Evolutionary conservation across 2,329 filamentous ascomycete species (phyloP).

Genomic region (Fonsecaea pugnacius): DNA sequence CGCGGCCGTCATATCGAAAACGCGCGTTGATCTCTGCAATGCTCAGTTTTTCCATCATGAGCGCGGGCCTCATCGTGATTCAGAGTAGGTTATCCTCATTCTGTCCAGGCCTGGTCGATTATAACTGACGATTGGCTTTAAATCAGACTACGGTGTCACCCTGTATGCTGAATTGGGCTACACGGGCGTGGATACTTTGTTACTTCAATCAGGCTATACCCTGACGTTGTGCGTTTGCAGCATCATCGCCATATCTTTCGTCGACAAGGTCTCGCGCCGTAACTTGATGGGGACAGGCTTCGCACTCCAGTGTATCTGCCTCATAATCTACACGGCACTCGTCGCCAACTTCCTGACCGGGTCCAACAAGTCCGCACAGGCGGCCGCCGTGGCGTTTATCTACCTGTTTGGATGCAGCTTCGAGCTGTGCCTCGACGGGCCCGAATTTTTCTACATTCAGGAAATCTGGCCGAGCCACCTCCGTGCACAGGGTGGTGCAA

Average conservation of each 20-base stretch:
- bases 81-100: conserved; percentile 10
- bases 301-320: conserved; percentile 4
- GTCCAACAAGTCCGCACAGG: conserved; percentile 18
- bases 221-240: not conserved
- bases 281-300: conserved; percentile 17
- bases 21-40: conserved; percentile 13
- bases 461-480: conserved; percentile 38
- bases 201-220: conserved; percentile 13
- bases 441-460: conserved; percentile 32
- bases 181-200: conserved; percentile 6
- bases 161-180: conserved; percentile 16
- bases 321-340: conserved; percentile 21
- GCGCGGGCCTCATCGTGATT: conserved; percentile 12
- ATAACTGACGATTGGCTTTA: not conserved
- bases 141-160: conserved; percentile 13
- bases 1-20: conserved; percentile 15
- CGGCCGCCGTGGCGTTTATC: conserved; percentile 30
- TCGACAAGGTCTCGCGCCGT: conserved; percentile 11
- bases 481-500: conserved; percentile 31
- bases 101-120: not conserved
- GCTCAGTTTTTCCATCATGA: conserved; percentile 13
- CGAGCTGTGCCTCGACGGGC: conserved; percentile 30
- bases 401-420: conserved; percentile 17
- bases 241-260: conserved; percentile 10
- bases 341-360: conserved; percentile 7